A percentile compares a stretch with the other conserved stretches of the same genome.
Evolutionary conservation across 2,329 filamentous ascomycete genomes (phyloP).

Genomic region (Fusarium sarcochroum): DNA sequence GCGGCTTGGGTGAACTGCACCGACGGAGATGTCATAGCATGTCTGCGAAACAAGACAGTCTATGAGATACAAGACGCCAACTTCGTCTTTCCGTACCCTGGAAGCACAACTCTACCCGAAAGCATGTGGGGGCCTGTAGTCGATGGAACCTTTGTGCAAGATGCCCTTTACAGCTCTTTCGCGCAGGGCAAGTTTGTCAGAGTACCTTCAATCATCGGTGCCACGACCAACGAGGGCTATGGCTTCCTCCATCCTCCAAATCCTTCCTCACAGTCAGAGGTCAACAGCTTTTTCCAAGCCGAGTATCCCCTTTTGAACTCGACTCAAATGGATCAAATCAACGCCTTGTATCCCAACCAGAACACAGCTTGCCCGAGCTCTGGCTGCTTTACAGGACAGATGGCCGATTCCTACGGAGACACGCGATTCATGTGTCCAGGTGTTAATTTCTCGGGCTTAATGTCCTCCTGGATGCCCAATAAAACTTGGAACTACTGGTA

Average conservation of each 20-base stretch:
- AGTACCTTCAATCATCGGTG: constrained; percentile 65
- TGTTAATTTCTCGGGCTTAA: constrained; percentile 49
- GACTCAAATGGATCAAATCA: constrained; percentile 49
- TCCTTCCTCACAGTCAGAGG: constrained; percentile 50
- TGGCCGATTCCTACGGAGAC: constrained; percentile 54
- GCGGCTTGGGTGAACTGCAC: constrained; percentile 60
- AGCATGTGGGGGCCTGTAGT: constrained; percentile 70
- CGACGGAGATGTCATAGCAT: constrained; percentile 57
- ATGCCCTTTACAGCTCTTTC: constrained; percentile 65
- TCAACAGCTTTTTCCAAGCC: constrained; percentile 52
- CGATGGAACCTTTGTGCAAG: constrained; percentile 65
- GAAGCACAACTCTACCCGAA: constrained; percentile 53
- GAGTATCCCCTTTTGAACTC: constrained; percentile 53
- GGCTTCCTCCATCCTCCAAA: constrained; percentile 50
- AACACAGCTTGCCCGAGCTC: constrained; percentile 49
- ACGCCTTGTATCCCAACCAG: constrained; percentile 53
- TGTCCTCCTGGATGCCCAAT: constrained; percentile 52
- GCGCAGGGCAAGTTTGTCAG: constrained; percentile 64
- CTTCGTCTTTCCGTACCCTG: constrained; percentile 53
- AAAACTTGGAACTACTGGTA: constrained; percentile 78
- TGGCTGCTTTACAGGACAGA: constrained; percentile 54
- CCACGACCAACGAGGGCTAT: constrained; percentile 56
- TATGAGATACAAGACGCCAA: constrained; percentile 59
- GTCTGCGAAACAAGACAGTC: constrained; percentile 60
- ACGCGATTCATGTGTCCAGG: constrained; percentile 54